These are phyloP conservation scores for Tylopilus subfusipes DNA, from an alignment of 768 basidiomycete species.

Conservation along the genomic window DNA sequence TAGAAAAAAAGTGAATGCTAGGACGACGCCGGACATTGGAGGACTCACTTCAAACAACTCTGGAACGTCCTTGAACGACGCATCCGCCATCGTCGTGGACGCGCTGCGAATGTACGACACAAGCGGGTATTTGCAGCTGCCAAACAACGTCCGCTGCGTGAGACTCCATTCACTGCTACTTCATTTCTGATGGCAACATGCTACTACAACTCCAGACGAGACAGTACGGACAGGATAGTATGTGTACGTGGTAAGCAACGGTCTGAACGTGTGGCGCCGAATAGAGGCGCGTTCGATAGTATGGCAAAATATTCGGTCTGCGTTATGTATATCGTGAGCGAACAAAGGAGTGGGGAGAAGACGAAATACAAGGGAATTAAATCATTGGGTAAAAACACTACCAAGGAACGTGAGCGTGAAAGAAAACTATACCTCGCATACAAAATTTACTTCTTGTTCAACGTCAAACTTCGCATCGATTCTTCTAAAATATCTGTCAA, in stretches of 20 bases:
- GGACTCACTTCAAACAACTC: constrained; percentile 88
- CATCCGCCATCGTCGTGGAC: constrained; percentile 51
- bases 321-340: constrained; percentile 2
- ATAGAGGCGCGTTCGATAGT: constrained; percentile 4
- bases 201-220: constrained; percentile 17
- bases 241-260: constrained; percentile 13
- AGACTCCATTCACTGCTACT: neutral
- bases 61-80: constrained; percentile 88
- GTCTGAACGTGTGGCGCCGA: constrained; percentile 2
- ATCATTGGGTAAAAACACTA: constrained; percentile 16
- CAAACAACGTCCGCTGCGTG: constrained; percentile 25
- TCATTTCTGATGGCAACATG: constrained; percentile 2
- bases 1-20: constrained; percentile 27
- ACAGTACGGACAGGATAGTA: constrained; percentile 9
- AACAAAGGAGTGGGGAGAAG: constrained; percentile 18
- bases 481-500: constrained; percentile 59
- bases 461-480: constrained; percentile 62
- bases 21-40: neutral
- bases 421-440: neutral
- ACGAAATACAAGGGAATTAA: neutral
- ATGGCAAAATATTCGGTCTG: constrained; percentile 11
- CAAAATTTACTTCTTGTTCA: constrained; percentile 47
- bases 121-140: constrained; percentile 15
- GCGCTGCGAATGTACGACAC: neutral
- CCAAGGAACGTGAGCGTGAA: neutral